A percentile compares a stretch with the other conserved stretches of the same genome.
Conservation (phyloP, 192 early-diverging fungal genomes). For the Obelidium mucronatum region DNA sequence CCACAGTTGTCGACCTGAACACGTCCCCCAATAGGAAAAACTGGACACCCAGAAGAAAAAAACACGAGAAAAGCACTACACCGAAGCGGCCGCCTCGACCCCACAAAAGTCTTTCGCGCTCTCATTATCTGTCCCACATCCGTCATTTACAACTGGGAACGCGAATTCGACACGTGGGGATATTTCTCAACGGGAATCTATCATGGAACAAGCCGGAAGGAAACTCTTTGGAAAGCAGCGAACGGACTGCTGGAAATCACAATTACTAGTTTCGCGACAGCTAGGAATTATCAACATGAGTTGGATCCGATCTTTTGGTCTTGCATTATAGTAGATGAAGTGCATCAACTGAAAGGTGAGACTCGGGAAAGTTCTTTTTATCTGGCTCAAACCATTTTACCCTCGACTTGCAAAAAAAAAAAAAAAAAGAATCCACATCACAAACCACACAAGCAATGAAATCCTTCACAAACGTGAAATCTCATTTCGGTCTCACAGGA, state of each 20-base stretch:
- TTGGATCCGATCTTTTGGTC: not conserved
- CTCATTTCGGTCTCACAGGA: constrained; percentile 3
- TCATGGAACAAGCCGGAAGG: not conserved
- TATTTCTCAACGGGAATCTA: not conserved
- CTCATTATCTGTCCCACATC: constrained; percentile 68
- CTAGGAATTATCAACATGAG: constrained; percentile 2
- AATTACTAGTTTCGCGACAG: not conserved
- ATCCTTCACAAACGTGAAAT: not conserved
- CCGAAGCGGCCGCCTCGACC: constrained; percentile 76
- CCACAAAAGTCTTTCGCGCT: not conserved
- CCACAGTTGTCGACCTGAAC: too few species aligned
- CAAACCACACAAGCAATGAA: constrained; percentile 5
- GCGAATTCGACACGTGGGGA: constrained; percentile 72
- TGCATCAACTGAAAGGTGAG: constrained; percentile 2
- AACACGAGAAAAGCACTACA: constrained; percentile 66
- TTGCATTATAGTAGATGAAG: constrained; percentile 1
- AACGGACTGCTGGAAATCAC: not conserved
- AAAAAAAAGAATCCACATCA: not conserved
- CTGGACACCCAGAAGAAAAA: constrained; percentile 54
- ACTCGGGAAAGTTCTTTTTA: too few species aligned
- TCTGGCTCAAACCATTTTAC: not conserved
- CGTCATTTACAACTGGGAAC: constrained; percentile 78
- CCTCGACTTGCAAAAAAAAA: not conserved
- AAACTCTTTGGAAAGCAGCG: not conserved
- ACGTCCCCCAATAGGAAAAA: too few species aligned